Percentiles rank a stretch among this genome's conserved stretches.
Evolutionary conservation across 2,329 filamentous ascomycete genomes (phyloP).

Genomic region (Fusarium hostae): DNA sequence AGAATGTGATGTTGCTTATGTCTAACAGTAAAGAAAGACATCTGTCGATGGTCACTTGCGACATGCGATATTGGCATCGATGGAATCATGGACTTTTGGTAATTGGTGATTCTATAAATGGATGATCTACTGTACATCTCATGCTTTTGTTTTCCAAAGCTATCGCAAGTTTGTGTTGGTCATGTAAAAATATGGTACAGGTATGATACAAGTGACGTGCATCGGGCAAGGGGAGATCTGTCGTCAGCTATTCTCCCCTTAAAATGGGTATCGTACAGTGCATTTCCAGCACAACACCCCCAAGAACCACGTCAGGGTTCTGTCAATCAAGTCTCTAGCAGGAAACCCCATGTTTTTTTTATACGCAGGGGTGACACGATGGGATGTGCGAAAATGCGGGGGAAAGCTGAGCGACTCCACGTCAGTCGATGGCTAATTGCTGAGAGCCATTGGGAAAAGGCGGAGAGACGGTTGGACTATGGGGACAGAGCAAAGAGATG

Average conservation of each 20-base stretch:
- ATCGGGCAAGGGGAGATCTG: slow-evolving; percentile 21
- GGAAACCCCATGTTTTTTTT: slow-evolving; percentile 26
- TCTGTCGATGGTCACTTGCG: slow-evolving; percentile 22
- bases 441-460: slow-evolving; percentile 13
- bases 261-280: slow-evolving; percentile 11
- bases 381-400: slow-evolving; percentile 34
- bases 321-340: slow-evolving; percentile 26
- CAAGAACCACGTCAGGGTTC: slow-evolving; percentile 13
- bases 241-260: slow-evolving; percentile 3
- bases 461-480: neutral
- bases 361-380: slow-evolving; percentile 26
- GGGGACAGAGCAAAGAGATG: neutral
- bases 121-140: slow-evolving; percentile 33
- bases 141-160: slow-evolving; percentile 14
- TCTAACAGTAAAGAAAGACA: neutral
- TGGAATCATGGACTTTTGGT: neutral
- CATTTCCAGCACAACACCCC: slow-evolving; percentile 6
- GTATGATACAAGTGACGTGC: slow-evolving; percentile 31
- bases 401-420: slow-evolving; percentile 25
- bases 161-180: slow-evolving; percentile 12
- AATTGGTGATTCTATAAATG: slow-evolving; percentile 5
- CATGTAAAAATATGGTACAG: slow-evolving; percentile 18
- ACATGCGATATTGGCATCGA: slow-evolving; percentile 20
- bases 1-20: slow-evolving; percentile 12
- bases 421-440: slow-evolving; percentile 17